Percentiles rank a stretch among this genome's conserved stretches.
Evolutionary conservation across 2,329 filamentous ascomycete genomes (phyloP).

Genomic region (Leptodontidium sp.): DNA sequence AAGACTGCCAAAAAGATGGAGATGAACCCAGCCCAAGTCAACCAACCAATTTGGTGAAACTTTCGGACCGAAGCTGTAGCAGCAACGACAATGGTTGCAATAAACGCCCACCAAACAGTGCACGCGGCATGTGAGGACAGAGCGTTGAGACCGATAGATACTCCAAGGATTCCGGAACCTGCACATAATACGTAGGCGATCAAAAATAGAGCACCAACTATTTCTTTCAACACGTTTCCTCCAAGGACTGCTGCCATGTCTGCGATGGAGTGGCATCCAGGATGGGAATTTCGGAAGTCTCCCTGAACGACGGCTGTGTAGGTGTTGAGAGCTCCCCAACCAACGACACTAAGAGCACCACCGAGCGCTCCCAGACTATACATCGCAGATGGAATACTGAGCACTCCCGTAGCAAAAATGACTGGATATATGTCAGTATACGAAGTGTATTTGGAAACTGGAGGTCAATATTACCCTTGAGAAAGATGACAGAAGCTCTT

Average conservation of each 20-base stretch:
- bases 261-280: slow-evolving; percentile 60
- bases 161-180: slow-evolving; percentile 65
- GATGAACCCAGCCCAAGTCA: slow-evolving; percentile 67
- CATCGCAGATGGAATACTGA: slow-evolving; percentile 54
- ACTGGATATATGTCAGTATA: slow-evolving; percentile 27
- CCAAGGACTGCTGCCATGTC: slow-evolving; percentile 67
- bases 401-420: slow-evolving; percentile 53
- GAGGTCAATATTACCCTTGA: slow-evolving; percentile 45
- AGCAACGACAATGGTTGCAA: slow-evolving; percentile 60
- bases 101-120: slow-evolving; percentile 64
- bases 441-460: background rate
- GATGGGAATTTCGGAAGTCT: slow-evolving; percentile 59
- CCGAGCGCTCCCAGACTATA: slow-evolving; percentile 53
- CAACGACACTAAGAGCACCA: slow-evolving; percentile 53
- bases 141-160: slow-evolving; percentile 66
- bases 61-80: slow-evolving; percentile 62
- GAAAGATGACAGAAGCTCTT: slow-evolving; percentile 57
- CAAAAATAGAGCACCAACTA: slow-evolving; percentile 64
- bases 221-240: slow-evolving; percentile 58
- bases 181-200: slow-evolving; percentile 64
- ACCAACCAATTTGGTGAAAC: slow-evolving; percentile 67
- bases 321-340: slow-evolving; percentile 49
- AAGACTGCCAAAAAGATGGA: slow-evolving; percentile 66
- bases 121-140: slow-evolving; percentile 65
- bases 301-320: slow-evolving; percentile 58